Base-by-base conservation (phyloP, 805 yeast species). In the Candida endomychidarum region DNA sequence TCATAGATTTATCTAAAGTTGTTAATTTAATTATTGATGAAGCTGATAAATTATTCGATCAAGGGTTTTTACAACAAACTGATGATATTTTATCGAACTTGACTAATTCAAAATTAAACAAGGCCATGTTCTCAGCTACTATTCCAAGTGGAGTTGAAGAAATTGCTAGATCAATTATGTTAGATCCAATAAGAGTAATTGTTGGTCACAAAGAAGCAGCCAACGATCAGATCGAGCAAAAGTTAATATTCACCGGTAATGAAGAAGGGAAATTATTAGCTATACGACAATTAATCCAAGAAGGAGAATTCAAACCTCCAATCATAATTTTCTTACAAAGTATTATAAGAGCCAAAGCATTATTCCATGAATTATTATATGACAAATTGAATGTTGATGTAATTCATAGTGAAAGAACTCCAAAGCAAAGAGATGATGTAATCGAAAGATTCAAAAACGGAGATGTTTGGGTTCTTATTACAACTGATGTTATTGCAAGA, bases 151-250 rank as follows among this genome's bases (percentile, higher is more conserved):
- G 83, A 40, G 95, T 91, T 16, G 99, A 91, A 64, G 90, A 86
- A 52, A 72, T 89, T 52, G 96, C 96, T 3, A 73, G 78, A 25
- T 72, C 84, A 19, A 86, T 93, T 35, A 91, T 91, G 98, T 61
- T 72, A 16, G 86, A 86, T 46, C 90, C 95, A 7, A 72, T 91
- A 18, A 78, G 98, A 57, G 78, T 93, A 28, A 84, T 93, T 44
- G 83, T 91, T 51, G 97, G 97, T 8, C 90, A 82, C 53, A 90
- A 90, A 56, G 96, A 91, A 61, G 95, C 96, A 12, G 99, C 99
- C 0, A 83, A 88, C 45, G 62, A 74, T 7, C 78, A 80, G 36
- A 89, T 91, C 50, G 89, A 86, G 32, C 99, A 91, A 65, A 78
- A 78, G 53, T 65, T 93, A 28, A 76, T 85, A 1, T 91, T 78